Evolutionary conservation across 2,329 filamentous ascomycete species (phyloP), one percentile per base, ranked within the genome.

Genomic region (Clonostachys byssicola): DNA sequence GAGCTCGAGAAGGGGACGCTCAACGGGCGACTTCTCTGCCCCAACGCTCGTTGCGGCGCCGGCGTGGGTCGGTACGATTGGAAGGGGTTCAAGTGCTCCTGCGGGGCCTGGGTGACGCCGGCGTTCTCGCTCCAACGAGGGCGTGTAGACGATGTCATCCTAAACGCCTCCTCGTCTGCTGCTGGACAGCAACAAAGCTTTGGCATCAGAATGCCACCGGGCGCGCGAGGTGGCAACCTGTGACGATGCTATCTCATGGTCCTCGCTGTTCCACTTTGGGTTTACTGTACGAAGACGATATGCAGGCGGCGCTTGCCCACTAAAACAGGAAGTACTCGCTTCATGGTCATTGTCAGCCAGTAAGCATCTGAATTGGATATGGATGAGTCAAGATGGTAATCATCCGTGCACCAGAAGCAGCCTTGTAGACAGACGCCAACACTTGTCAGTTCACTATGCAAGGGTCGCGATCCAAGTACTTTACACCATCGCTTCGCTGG

Each of bases 21-120:
- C 20, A 89, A 92, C 50, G 94, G 94, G 20, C 83, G 92, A 10
- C 74, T 99, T 34, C 80, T 84, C 49, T 99, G 94, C 60, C 92
- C 94, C 10, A 88, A 85, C 56, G 49, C 63, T 9, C 87, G 86
- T 59, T 99, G 94, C 65, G 82, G 80, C 42, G 83, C 88, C 39
- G 90, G 89, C 45, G 82, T 97, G 43, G 94, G 94, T 38, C 88
- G 94, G 57, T 99, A 96, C 62, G 88, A 92, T 45, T 99, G 94
- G 94, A 90, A 95, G 64, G 94, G 94, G 13, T 86, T 96, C 77
- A 85, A 84, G 63, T 99, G 94, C 70, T 94, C 84, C 61, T 99
- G 94, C 65, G 84, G 86, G 36, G 83, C 86, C 52, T 97, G 94
- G 92, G 78, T 96, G 18, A 88, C 91, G 44, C 92, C 94, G 9